Conservation (phyloP, 176 grass and related monocot species). For the Melocanna baccifera region DNA sequence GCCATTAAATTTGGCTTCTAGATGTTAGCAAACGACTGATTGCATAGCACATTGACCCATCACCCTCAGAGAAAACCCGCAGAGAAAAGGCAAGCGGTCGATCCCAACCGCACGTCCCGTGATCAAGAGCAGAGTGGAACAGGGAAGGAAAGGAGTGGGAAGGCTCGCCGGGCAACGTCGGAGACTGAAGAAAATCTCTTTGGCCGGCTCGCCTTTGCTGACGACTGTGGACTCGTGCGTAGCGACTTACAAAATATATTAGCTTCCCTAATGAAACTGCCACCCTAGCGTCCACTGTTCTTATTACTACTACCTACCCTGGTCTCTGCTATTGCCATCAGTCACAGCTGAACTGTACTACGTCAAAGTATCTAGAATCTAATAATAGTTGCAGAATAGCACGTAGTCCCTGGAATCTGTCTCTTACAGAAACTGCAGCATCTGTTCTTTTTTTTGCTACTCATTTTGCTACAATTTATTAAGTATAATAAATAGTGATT, state of each 20-base stretch:
- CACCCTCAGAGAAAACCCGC: too few relatives aligned
- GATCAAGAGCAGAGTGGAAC: background rate
- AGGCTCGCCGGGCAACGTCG: constrained; percentile 8
- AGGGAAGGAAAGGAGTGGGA: background rate
- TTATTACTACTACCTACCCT: background rate
- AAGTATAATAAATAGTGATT: background rate
- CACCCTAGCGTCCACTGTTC: background rate
- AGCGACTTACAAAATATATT: background rate
- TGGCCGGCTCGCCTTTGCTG: constrained; percentile 23
- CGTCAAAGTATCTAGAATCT: background rate
- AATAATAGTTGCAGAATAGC: too few relatives aligned
- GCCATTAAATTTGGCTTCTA: background rate
- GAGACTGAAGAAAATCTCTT: background rate
- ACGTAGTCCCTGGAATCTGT: background rate
- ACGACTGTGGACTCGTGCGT: constrained; percentile 29
- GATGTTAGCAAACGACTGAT: background rate
- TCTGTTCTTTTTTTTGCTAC: too few relatives aligned
- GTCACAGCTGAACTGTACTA: background rate
- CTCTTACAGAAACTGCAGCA: background rate
- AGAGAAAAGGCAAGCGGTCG: background rate
- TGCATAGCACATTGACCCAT: background rate
- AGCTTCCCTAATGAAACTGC: background rate
- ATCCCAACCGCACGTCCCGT: background rate
- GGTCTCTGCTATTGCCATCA: too few relatives aligned
- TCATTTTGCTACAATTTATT: background rate